phyloP scores from a whole-genome alignment of 371 early-diverging fungal genomes.

The Zychaea mexicana region DNA sequence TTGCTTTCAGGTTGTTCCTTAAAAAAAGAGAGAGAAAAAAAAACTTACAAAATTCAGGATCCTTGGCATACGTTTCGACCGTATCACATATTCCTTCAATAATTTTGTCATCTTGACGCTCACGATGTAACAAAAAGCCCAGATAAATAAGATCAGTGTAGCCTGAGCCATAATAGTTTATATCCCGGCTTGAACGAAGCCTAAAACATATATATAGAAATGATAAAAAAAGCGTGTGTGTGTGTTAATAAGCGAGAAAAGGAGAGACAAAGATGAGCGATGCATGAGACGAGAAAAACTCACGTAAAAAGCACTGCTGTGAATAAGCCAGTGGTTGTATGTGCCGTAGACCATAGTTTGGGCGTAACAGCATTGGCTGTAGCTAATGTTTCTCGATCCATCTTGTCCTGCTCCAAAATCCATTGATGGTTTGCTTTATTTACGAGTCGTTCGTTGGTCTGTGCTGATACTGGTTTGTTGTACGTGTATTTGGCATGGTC shows the following conservation, averaged over 20 bases:
- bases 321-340: background rate
- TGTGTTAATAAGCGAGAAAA: background rate
- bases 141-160: background rate
- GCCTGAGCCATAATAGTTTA: background rate
- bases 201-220: conserved; percentile 1
- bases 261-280: too few species aligned
- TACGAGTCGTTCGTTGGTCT: conserved; percentile 4
- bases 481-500: background rate
- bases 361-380: background rate
- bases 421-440: conserved; percentile 14
- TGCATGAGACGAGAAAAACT: background rate
- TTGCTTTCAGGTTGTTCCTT: background rate
- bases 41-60: conserved; percentile 3
- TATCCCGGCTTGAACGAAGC: background rate
- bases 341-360: background rate
- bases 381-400: conserved; percentile 7
- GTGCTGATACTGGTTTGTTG: background rate
- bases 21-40: background rate
- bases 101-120: background rate
- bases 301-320: conserved; percentile 7
- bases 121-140: background rate
- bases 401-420: conserved; percentile 4
- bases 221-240: background rate
- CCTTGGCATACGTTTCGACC: background rate
- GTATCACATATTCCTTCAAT: background rate